Evolutionary conservation across 1,284 basidiomycete genomes (phyloP).

Genomic region (Cryptococcus depauperatus): DNA sequence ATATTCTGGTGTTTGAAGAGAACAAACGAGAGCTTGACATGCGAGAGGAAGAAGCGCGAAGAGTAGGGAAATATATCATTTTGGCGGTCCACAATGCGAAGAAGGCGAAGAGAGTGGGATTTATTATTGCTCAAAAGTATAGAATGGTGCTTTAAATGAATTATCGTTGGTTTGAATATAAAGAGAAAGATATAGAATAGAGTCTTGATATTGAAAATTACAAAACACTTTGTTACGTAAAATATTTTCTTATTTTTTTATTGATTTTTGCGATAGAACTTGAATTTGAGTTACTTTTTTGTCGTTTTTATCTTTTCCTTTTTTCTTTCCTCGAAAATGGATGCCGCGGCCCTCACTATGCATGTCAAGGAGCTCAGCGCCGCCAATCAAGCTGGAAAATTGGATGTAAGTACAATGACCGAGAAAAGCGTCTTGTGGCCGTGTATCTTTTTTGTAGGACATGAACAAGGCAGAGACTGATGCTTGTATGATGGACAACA

Average conservation of each 20-base stretch:
- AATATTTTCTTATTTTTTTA: too few species aligned
- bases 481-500: conserved; percentile 35
- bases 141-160: too few species aligned
- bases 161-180: too few species aligned
- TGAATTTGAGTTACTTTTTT: too few species aligned
- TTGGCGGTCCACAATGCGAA: not conserved
- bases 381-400: conserved; percentile 65
- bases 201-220: too few species aligned
- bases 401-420: conserved; percentile 53
- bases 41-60: conserved; percentile 14
- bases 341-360: conserved; percentile 25
- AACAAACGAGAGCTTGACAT: conserved; percentile 10
- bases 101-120: too few species aligned
- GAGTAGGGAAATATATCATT: conserved; percentile 9
- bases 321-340: too few species aligned
- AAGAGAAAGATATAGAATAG: too few species aligned
- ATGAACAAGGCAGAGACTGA: not conserved
- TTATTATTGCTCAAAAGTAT: too few species aligned
- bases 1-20: conserved; percentile 15
- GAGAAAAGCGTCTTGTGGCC: not conserved
- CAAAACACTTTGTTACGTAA: too few species aligned
- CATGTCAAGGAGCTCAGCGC: conserved; percentile 45
- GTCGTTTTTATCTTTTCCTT: too few species aligned
- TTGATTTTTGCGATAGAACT: too few species aligned
- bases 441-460: not conserved